A percentile compares a stretch with the other conserved stretches of the same genome.
These are phyloP conservation scores for Nicotiana attenuata DNA, from an alignment of 257 asterid species.

Conservation along the genomic window DNA sequence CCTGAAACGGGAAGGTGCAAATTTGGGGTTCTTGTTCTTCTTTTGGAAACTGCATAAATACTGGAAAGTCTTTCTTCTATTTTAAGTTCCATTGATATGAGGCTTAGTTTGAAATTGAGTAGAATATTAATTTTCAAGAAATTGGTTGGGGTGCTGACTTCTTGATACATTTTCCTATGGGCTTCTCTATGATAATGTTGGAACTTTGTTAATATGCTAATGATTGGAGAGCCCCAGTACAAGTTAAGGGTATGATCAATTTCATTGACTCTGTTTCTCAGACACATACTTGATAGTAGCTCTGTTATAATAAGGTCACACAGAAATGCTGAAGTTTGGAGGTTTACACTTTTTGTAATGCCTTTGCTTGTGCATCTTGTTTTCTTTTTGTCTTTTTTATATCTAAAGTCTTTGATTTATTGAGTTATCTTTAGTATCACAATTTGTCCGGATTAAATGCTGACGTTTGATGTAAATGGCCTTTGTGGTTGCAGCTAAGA, in stretches of 20 bases:
- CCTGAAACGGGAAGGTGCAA: background rate
- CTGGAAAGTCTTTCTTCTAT: background rate
- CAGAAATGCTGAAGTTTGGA: background rate
- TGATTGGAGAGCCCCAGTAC: background rate
- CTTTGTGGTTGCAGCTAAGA: constrained; percentile 40
- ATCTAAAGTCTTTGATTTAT: background rate
- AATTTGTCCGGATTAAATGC: background rate
- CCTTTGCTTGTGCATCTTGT: background rate
- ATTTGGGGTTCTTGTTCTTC: background rate
- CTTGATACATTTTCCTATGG: background rate
- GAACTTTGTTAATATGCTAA: background rate
- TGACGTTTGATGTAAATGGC: background rate
- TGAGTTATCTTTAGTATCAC: background rate
- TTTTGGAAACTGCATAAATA: background rate
- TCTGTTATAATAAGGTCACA: background rate
- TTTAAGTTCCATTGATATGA: background rate
- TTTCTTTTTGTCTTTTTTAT: too few relatives aligned
- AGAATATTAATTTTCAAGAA: background rate
- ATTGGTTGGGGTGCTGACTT: too few relatives aligned
- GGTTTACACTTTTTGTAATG: background rate
- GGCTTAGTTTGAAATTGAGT: background rate
- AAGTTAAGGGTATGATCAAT: background rate
- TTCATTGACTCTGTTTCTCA: too few relatives aligned
- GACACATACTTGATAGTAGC: background rate
- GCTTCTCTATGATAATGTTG: background rate